Evolutionary conservation across 805 yeast species (phyloP), one percentile per base, ranked within the genome.

Genomic region (Metschnikowia cerradonensis): DNA sequence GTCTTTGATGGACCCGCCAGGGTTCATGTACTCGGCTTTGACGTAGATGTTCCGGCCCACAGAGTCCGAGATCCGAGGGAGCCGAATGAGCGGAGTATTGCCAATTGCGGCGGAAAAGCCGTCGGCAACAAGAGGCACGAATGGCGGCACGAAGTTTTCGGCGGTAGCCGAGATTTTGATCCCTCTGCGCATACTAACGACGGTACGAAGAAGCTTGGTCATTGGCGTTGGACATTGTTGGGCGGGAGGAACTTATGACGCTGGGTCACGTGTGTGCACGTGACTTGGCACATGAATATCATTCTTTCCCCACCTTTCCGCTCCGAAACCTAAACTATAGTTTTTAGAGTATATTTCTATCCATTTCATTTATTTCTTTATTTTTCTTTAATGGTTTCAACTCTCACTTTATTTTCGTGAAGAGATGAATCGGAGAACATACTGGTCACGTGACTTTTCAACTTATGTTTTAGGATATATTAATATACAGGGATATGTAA

Each of bases 1-100:
- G 66, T 90, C 97, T 64, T 90, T 90, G 50, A 90, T 91, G 10
- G 94, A 85, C 0, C 96, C 97, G 45, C 96, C 96, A 2, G 97
- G 97, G 68, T 90, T 90, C 85, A 86, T 86, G 72, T 83, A 87
- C 68, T 90, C 97, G 5, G 96, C 96, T 66, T 91, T 91, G 38
- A 88, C 97, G 64, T 82, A 90, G 55, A 91, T 80, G 59, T 88
- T 84, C 59, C 91, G 75, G 4, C 89, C 88, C 3, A 81, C 66
- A 57, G 79, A 78, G 20, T 77, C 70, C 36, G 87, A 80, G 22
- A 88, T 67, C 34, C 67, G 69, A 58, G 80, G 78, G 43, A 88
- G 73, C 55, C 78, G 78, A 56, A 91, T 72, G 57, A 91, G 72
- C 23, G 97, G 97, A 3, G 97, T 91, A 68, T 90, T 90, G n/a